Evolutionary conservation across 164 flowering plant species (phyloP).

Genomic region (Taxillus chinensis): DNA sequence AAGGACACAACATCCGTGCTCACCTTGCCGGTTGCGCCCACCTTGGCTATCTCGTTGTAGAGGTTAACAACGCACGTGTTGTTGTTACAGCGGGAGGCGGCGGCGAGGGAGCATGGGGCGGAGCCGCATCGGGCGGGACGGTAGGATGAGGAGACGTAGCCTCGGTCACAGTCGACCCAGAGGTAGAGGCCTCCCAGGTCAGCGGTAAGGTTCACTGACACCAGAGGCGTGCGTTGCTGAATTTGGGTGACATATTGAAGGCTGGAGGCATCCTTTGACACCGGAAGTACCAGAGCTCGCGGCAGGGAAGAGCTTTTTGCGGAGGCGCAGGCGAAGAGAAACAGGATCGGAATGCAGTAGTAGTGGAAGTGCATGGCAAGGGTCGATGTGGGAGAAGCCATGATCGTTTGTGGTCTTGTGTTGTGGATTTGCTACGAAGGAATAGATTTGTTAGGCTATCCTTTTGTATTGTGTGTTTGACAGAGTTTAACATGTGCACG

Average conservation of each 20-base stretch:
- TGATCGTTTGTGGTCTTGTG: no score
- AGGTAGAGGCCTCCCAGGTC: not conserved
- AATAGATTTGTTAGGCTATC: no score
- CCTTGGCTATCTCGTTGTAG: conserved; percentile 16
- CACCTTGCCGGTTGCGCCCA: conserved; percentile 17
- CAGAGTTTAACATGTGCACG: no score
- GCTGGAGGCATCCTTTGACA: not conserved
- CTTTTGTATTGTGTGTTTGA: no score
- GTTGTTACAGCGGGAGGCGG: not conserved
- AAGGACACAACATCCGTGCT: conserved; percentile 19
- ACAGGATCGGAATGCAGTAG: no score
- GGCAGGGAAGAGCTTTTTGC: not conserved
- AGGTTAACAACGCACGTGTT: conserved; percentile 14
- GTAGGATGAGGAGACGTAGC: conserved; percentile 2
- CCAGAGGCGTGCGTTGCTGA: not conserved
- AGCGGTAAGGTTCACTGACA: not conserved
- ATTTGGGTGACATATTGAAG: not conserved
- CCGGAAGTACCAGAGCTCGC: not conserved
- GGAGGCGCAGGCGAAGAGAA: not conserved
- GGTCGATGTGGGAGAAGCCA: not conserved
- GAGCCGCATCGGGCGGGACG: not conserved
- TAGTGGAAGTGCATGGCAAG: not conserved
- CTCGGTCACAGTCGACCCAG: conserved; percentile 1
- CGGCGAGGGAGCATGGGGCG: not conserved
- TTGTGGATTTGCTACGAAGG: no score